Base-by-base conservation (phyloP, 257 asterid genomes). In the Linaria vulgaris region DNA sequence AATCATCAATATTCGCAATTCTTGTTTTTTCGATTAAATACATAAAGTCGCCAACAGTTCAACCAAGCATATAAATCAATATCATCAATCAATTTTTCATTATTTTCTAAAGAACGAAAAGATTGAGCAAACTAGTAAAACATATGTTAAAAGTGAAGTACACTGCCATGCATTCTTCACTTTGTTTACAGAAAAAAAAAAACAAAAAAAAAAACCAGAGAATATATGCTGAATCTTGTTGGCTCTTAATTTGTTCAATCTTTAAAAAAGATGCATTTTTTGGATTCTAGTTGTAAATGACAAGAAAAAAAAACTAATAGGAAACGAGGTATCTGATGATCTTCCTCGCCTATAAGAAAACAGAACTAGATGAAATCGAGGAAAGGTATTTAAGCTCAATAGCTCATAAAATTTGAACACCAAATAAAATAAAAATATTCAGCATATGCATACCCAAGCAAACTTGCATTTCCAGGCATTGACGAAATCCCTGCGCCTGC, bases 401-500 rank as follows among this genome's bases (percentile, higher is more conserved):
- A 21, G 43, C 15, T 49, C 64, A 67, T 17, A 27, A 25, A 53
- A 30, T 25, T 69, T 23, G 34, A 2, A 27, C 3, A 27, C 34
- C 56, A 48, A 25, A 69, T 21, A 16, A 37, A 15, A n/a, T 31
- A 8, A 46, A 41, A 30, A 38, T 48, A 44, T 63, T 58, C 59
- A 57, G 72, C 88, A 48, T 85, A 92, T 96, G 72, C 88, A 48
- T 85, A 92, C 97, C 97, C 99, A 56, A 92, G 91, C 72, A 92
- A 82, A 82, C 99, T 79, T 72, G 95, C 91, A 79, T 87, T 89
- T 84, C 97, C 99, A 43, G 94, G 96, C 50, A 83, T 53, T 22
- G 87, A 84, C 59, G 89, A 69, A 67, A 69, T 80, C 66, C 91
- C 96, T 19, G 73, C 56, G 80, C 81, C 81, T 50, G 84, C 73